Evolutionary conservation across 2,329 filamentous ascomycete genomes (phyloP).

Genomic region (Pseudogymnoascus sp.): DNA sequence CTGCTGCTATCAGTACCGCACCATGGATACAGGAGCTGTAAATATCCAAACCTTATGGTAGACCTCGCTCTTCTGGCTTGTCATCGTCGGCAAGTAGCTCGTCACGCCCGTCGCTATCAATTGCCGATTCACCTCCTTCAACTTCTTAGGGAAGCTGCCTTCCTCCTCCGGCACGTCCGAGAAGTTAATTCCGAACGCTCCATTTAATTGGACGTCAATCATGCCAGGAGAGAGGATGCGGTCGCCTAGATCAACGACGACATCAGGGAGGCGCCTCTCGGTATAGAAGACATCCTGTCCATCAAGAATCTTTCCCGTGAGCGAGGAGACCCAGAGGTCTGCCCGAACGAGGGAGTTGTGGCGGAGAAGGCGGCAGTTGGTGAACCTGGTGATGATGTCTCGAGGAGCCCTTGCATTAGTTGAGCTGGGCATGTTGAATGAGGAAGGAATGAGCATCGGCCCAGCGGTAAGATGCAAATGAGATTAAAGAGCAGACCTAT

Average conservation of each 20-base stretch:
- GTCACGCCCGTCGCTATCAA: slow-evolving; percentile 78
- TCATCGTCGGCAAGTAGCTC: slow-evolving; percentile 78
- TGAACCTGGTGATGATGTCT: slow-evolving; percentile 72
- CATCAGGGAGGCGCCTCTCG: slow-evolving; percentile 61
- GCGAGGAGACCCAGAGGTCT: slow-evolving; percentile 83
- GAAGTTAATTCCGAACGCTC: slow-evolving; percentile 89
- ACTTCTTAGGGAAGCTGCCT: slow-evolving; percentile 60
- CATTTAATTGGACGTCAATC: slow-evolving; percentile 89
- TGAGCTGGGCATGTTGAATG: neutral
- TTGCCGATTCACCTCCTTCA: slow-evolving; percentile 62
- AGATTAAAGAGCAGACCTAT: neutral
- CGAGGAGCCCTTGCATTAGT: slow-evolving; percentile 28
- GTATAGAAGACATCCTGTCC: slow-evolving; percentile 63
- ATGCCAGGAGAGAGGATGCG: slow-evolving; percentile 80
- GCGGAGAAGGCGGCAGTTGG: slow-evolving; percentile 74
- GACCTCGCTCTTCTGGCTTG: slow-evolving; percentile 71
- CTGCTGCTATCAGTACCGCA: slow-evolving; percentile 27
- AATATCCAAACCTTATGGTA: slow-evolving; percentile 59
- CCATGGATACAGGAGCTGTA: neutral
- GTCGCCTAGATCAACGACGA: slow-evolving; percentile 70
- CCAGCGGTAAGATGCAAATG: neutral
- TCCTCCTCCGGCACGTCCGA: slow-evolving; percentile 64
- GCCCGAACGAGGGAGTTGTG: slow-evolving; percentile 59
- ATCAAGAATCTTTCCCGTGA: slow-evolving; percentile 73
- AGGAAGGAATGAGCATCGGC: neutral